These are phyloP conservation scores for Aspergillus chevalieri DNA, from an alignment of 2,329 filamentous ascomycete species.

Conservation along the genomic window DNA sequence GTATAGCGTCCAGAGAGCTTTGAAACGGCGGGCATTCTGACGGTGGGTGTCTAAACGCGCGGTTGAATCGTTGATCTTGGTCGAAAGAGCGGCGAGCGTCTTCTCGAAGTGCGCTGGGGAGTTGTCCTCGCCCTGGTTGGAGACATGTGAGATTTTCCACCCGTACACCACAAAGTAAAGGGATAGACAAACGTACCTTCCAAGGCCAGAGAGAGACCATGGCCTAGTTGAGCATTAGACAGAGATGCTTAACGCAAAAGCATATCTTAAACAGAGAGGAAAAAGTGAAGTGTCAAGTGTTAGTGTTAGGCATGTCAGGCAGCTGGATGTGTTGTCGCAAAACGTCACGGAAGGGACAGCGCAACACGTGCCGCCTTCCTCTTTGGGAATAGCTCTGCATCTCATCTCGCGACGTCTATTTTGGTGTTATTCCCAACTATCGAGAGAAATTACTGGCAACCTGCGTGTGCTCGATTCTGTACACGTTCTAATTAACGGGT, in stretches of 20 bases:
- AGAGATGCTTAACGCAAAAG: not conserved
- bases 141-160: not conserved
- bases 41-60: constrained; percentile 67
- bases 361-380: not conserved
- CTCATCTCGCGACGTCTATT: not conserved
- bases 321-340: not conserved
- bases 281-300: not conserved
- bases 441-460: too few relatives aligned
- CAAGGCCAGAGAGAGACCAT: constrained; percentile 88
- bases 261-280: not conserved
- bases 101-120: constrained; percentile 93
- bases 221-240: constrained; percentile 12
- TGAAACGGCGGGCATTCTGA: constrained; percentile 67
- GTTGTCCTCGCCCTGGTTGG: constrained; percentile 61
- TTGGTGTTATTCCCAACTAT: not conserved
- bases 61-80: constrained; percentile 72
- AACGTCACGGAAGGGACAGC: not conserved
- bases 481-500: too few relatives aligned
- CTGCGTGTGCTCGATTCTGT: too few relatives aligned
- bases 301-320: too few relatives aligned
- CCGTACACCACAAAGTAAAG: not conserved
- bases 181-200: constrained; percentile 51
- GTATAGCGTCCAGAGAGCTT: constrained; percentile 85
- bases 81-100: constrained; percentile 71
- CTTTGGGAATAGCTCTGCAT: not conserved